Evolutionary conservation across 2,329 filamentous ascomycete genomes (phyloP).

Genomic region (Nothophoma quercina): DNA sequence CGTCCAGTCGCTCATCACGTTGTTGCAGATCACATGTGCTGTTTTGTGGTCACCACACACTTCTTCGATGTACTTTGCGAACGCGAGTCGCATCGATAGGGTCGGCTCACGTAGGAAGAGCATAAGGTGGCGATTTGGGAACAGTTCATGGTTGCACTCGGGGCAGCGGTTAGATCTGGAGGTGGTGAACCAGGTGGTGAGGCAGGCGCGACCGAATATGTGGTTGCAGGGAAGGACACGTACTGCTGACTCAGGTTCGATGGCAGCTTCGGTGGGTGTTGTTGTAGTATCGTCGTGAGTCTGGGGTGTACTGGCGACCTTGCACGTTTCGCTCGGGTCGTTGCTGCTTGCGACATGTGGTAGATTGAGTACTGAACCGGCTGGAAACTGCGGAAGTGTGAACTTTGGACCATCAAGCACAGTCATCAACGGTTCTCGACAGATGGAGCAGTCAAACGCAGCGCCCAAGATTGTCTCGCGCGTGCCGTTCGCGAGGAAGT

Average conservation of each 20-base stretch:
- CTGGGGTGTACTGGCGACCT: no score
- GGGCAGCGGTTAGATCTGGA: slow-evolving; percentile 1
- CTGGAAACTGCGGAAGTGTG: no score
- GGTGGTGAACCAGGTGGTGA: background rate
- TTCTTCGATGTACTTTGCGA: background rate
- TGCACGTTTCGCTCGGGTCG: background rate
- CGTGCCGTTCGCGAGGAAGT: background rate
- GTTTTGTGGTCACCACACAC: background rate
- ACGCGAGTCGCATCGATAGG: background rate
- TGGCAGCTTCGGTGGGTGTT: background rate
- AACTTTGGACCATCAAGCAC: no score
- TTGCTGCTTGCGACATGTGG: background rate
- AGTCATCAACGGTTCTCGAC: background rate
- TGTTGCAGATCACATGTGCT: background rate
- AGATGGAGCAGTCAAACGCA: background rate
- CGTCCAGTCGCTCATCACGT: background rate
- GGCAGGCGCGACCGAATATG: slow-evolving; percentile 1
- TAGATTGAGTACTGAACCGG: background rate
- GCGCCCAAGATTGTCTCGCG: background rate
- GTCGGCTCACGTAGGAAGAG: background rate
- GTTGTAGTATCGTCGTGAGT: background rate
- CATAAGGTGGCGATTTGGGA: background rate
- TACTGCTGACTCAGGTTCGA: background rate
- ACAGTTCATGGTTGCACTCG: slow-evolving; percentile 1
- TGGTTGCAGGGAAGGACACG: background rate